Conservation (phyloP, 2,329 filamentous ascomycete species). For the Cercospora zeae-maydis region DNA sequence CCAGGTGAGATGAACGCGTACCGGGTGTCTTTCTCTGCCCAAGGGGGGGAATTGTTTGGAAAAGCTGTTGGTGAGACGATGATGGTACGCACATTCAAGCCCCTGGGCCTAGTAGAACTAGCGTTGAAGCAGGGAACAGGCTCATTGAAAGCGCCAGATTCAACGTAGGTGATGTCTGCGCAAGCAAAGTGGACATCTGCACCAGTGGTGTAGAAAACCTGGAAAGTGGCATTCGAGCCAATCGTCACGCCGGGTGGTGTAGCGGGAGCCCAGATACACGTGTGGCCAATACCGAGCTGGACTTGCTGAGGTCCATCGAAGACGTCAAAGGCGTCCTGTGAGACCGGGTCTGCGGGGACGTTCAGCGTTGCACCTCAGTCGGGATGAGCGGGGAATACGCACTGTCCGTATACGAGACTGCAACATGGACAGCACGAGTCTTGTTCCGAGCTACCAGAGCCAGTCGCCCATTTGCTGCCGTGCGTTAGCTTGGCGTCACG, state of each 20-base stretch:
- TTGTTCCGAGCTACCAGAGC: slow-evolving; percentile 57
- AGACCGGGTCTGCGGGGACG: slow-evolving; percentile 37
- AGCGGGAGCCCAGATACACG: slow-evolving; percentile 45
- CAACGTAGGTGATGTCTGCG: slow-evolving; percentile 46
- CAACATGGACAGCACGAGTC: slow-evolving; percentile 53
- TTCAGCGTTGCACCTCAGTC: not conserved
- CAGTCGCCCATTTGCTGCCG: slow-evolving; percentile 52
- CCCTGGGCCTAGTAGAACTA: slow-evolving; percentile 35
- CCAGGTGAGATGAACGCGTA: slow-evolving; percentile 38
- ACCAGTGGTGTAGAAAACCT: slow-evolving; percentile 45
- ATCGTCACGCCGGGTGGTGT: slow-evolving; percentile 35
- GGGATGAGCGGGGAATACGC: slow-evolving; percentile 5
- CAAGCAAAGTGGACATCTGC: slow-evolving; percentile 48
- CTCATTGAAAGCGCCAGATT: slow-evolving; percentile 40
- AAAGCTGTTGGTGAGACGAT: slow-evolving; percentile 30
- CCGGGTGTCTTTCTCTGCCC: slow-evolving; percentile 6
- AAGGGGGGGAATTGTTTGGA: slow-evolving; percentile 15
- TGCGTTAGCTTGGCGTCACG: not conserved
- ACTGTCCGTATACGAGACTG: slow-evolving; percentile 54
- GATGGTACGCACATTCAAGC: slow-evolving; percentile 32
- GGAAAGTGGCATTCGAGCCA: slow-evolving; percentile 46
- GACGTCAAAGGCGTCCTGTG: slow-evolving; percentile 41
- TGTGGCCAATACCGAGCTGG: slow-evolving; percentile 44
- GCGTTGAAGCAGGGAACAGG: slow-evolving; percentile 49
- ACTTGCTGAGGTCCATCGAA: slow-evolving; percentile 36